Evolutionary conservation across 441 rosid genomes (phyloP), one percentile per base, ranked within the genome.

Genomic region (Jatropha podagrica): DNA sequence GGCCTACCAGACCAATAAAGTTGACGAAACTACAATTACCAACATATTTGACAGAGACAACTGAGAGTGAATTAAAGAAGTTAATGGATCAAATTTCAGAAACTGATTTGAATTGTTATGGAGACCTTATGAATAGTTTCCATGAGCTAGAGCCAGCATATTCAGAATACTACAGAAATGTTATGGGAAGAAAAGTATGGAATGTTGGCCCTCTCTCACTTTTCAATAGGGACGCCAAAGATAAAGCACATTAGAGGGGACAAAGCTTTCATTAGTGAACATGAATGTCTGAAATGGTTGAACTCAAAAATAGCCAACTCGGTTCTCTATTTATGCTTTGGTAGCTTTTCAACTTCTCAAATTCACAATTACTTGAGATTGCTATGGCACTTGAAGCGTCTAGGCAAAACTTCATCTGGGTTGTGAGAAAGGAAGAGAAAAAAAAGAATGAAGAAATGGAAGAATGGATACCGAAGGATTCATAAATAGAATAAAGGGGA

Each of bases 251-350:
- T 14, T 23, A 78, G 88, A 76, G 89, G 87, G 27, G 51, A 76
- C 8, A 15, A 20, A 32, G 52, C 82, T 0, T 82, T 71, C 41
- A 81, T 80, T 37, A 79, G 58, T 70, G 81, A 67, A 67, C 77
- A 84, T 23, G 82, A 83, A 59, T 88, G 85, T 75, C 62, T 88
- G 62, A 56, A 55, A 71, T 86, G 91, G 93, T 85, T 86, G 0
- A 81, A 82, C 0, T 72, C 70, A 7, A 86, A 80, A 80, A 13
- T 73, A 69, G 81, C 78, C 46, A 71, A 78, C 23, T 85, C 90
- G 15, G 86, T 89, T 42, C 55, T 85, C 3, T 85, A 86, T 77
- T 10, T 86, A 48, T 88, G 90, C 42, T 91, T 89, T 52, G 90
- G 89, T 0, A 91, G 86, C 38, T n/a, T 69, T 17, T 52, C 32